Percentiles rank a stretch among this genome's conserved stretches.
Evolutionary conservation across 2,329 filamentous ascomycete species (phyloP).

Genomic region (Plectosphaerella sp.): DNA sequence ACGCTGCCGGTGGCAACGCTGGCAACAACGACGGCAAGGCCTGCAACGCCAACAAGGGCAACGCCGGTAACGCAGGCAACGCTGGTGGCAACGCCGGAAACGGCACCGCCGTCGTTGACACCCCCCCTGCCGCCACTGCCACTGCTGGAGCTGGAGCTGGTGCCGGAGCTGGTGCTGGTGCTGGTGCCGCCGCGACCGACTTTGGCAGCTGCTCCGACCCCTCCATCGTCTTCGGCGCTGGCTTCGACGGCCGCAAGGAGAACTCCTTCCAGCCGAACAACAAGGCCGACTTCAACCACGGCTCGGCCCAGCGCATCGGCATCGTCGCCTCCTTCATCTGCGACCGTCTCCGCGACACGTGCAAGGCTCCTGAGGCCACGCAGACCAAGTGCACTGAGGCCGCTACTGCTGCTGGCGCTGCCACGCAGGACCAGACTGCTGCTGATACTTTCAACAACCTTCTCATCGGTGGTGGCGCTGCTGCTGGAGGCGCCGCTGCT

Average conservation of each 20-base stretch:
- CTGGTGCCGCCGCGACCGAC: constrained; percentile 20
- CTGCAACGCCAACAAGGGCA: not conserved
- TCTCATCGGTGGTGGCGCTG: constrained; percentile 6
- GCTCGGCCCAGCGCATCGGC: constrained; percentile 34
- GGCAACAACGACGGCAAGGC: constrained; percentile 1
- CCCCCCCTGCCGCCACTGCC: not conserved
- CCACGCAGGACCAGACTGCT: constrained; percentile 17
- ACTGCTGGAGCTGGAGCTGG: constrained; percentile 1
- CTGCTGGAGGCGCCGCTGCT: not conserved
- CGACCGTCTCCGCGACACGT: constrained; percentile 28
- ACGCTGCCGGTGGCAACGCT: not conserved
- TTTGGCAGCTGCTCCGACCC: constrained; percentile 43
- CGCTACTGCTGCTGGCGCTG: constrained; percentile 10
- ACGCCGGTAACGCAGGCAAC: not conserved
- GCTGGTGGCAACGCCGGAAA: constrained; percentile 1
- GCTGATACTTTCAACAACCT: constrained; percentile 18
- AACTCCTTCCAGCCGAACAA: constrained; percentile 34
- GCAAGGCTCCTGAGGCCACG: constrained; percentile 13
- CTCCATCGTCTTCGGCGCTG: constrained; percentile 42
- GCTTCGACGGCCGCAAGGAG: constrained; percentile 42
- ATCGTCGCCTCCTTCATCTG: constrained; percentile 45
- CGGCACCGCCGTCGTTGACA: constrained; percentile 10
- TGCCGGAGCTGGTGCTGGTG: not conserved
- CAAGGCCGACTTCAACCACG: constrained; percentile 43
- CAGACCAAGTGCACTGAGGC: constrained; percentile 9